A percentile compares a stretch with the other conserved stretches of the same genome.
These are phyloP conservation scores for Phlebopus sp. DNA, from an alignment of 1,284 basidiomycete species.

Conservation along the genomic window DNA sequence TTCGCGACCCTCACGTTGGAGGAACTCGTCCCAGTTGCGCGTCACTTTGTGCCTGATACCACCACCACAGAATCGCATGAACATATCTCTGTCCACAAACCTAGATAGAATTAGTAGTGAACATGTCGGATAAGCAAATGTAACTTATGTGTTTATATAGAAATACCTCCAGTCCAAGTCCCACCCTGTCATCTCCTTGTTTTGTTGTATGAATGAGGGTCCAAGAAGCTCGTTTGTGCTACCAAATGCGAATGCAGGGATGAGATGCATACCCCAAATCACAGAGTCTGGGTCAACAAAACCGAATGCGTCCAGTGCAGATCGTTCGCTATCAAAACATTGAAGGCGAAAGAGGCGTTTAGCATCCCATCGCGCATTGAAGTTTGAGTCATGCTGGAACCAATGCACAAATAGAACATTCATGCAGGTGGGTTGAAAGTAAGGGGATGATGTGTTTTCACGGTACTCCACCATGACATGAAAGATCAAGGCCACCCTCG, in stretches of 20 bases:
- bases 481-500: constrained; percentile 31
- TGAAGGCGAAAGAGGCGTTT: constrained; percentile 9
- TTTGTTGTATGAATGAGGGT: constrained; percentile 21
- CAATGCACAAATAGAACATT: constrained; percentile 32
- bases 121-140: constrained; percentile 1
- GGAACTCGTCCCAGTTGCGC: neutral
- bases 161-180: constrained; percentile 17
- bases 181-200: constrained; percentile 30
- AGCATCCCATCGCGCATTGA: neutral
- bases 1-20: too few species aligned
- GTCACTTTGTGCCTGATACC: constrained; percentile 5
- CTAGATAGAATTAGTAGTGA: too few species aligned
- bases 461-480: constrained; percentile 15
- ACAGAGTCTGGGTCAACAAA: too few species aligned
- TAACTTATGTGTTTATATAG: constrained; percentile 30
- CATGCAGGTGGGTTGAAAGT: constrained; percentile 13
- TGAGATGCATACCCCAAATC: constrained; percentile 23
- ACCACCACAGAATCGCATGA: constrained; percentile 4
- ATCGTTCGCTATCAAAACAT: constrained; percentile 16
- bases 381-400: constrained; percentile 20
- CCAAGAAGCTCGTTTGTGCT: constrained; percentile 22
- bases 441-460: constrained; percentile 6
- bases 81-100: too few species aligned
- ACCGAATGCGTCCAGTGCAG: constrained; percentile 23
- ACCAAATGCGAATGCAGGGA: constrained; percentile 21